Evolutionary conservation across 2,329 filamentous ascomycete species (phyloP).

Genomic region (Fragosphaeria purpurea): DNA sequence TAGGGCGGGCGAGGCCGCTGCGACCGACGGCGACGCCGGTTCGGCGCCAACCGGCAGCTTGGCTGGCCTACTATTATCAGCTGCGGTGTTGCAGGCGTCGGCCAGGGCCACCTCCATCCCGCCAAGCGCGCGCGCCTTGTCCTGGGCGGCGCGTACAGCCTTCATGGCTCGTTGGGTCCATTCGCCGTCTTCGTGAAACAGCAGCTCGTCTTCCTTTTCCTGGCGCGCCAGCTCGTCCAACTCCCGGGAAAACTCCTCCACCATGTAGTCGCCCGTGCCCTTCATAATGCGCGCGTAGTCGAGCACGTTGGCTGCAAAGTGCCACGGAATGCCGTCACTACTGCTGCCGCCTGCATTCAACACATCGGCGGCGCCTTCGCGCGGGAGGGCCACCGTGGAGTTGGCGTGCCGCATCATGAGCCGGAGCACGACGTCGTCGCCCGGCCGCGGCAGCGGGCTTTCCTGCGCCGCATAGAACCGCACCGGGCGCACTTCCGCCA

Average conservation of each 20-base stretch:
- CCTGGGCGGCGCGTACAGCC: conserved; percentile 63
- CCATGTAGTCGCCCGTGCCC: conserved; percentile 81
- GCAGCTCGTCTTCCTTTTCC: conserved; percentile 78
- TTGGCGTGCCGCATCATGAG: conserved; percentile 71
- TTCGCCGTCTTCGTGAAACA: conserved; percentile 87
- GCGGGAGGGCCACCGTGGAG: conserved; percentile 78
- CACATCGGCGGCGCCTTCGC: conserved; percentile 64
- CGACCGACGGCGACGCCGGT: background rate
- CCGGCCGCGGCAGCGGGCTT: conserved; percentile 65
- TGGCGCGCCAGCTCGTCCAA: conserved; percentile 64
- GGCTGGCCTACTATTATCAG: background rate
- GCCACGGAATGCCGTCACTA: conserved; percentile 62
- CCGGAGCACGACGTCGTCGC: conserved; percentile 80
- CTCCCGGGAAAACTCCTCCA: conserved; percentile 68
- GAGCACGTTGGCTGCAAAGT: conserved; percentile 78
- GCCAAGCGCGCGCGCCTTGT: conserved; percentile 49
- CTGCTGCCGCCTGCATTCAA: conserved; percentile 43
- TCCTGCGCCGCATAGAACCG: conserved; percentile 89
- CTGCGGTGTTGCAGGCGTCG: conserved; percentile 1
- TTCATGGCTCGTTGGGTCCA: conserved; percentile 81
- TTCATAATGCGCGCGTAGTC: conserved; percentile 96
- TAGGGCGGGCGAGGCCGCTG: background rate
- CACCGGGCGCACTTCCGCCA: conserved; percentile 81
- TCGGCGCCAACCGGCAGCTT: conserved; percentile 4
- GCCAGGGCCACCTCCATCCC: conserved; percentile 18